Evolutionary conservation across 2,329 filamentous ascomycete species (phyloP).

Genomic region (Pseudogymnoascus sp.): DNA sequence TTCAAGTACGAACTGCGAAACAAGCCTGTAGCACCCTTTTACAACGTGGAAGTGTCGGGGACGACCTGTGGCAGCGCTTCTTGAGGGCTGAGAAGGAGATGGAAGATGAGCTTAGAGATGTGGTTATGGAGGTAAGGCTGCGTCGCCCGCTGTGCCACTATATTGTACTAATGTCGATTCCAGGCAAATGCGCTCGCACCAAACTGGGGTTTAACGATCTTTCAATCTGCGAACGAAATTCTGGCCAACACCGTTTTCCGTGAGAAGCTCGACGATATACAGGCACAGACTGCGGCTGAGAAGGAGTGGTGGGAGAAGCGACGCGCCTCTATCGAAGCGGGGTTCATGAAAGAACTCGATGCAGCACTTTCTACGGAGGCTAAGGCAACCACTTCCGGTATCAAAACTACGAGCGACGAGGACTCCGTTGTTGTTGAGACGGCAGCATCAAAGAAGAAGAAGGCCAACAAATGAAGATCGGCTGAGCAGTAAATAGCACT

Average conservation of each 20-base stretch:
- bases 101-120: slow-evolving; percentile 89
- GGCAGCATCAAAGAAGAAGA: slow-evolving; percentile 49
- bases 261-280: slow-evolving; percentile 64
- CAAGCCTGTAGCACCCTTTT: slow-evolving; percentile 74
- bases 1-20: slow-evolving; percentile 82
- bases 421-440: slow-evolving; percentile 72
- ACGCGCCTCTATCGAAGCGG: slow-evolving; percentile 60
- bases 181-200: slow-evolving; percentile 85
- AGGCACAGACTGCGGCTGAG: slow-evolving; percentile 61
- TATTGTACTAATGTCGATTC: slow-evolving; percentile 18
- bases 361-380: slow-evolving; percentile 44
- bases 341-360: slow-evolving; percentile 80
- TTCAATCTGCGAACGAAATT: slow-evolving; percentile 97
- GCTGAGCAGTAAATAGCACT: slow-evolving; percentile 3
- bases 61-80: slow-evolving; percentile 93
- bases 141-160: background rate
- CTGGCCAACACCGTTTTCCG: slow-evolving; percentile 73
- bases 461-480: slow-evolving; percentile 49
- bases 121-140: slow-evolving; percentile 70
- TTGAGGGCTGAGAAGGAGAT: slow-evolving; percentile 91
- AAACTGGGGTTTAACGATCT: slow-evolving; percentile 89
- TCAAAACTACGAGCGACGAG: slow-evolving; percentile 50
- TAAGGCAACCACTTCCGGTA: slow-evolving; percentile 28
- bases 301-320: slow-evolving; percentile 91
- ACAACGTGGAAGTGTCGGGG: slow-evolving; percentile 85